A percentile compares a stretch with the other conserved stretches of the same genome.
Evolutionary conservation across 192 early-diverging fungal genomes (phyloP).

Genomic region (Gamsiella multidivaricata): DNA sequence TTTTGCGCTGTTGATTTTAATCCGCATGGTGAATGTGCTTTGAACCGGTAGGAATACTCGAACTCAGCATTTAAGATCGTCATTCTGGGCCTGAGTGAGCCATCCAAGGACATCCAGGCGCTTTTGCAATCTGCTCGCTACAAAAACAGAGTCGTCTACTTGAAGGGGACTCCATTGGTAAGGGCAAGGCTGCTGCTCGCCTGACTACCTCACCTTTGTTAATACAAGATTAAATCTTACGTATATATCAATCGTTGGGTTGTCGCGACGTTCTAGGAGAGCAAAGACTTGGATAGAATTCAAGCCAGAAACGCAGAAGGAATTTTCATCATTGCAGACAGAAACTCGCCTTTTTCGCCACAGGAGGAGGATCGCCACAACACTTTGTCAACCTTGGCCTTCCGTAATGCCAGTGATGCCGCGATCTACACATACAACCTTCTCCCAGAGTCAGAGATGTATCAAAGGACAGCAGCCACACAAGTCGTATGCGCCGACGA

Average conservation of each 20-base stretch:
- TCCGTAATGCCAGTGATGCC: constrained; percentile 55
- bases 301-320: constrained; percentile 46
- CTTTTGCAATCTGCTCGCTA: constrained; percentile 46
- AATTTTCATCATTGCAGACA: constrained; percentile 51
- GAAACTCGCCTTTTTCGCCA: constrained; percentile 33
- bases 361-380: constrained; percentile 53
- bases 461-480: constrained; percentile 66
- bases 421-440: constrained; percentile 74
- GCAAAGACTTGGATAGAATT: constrained; percentile 51
- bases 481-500: constrained; percentile 62
- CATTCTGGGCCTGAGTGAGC: constrained; percentile 46
- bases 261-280: constrained; percentile 24
- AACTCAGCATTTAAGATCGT: constrained; percentile 49
- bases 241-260: too few relatives aligned
- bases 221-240: too few relatives aligned
- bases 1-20: background rate
- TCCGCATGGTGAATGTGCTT: background rate
- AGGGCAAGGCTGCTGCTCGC: too few relatives aligned
- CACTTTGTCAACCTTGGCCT: constrained; percentile 44
- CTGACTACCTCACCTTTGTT: background rate
- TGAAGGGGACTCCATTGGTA: constrained; percentile 52
- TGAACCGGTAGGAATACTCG: constrained; percentile 34
- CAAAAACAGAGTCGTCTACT: constrained; percentile 48
- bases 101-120: constrained; percentile 46
- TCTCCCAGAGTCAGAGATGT: constrained; percentile 68